These are phyloP conservation scores for Pichia sp. DNA, from an alignment of 1,139 yeast species.

Conservation along the genomic window DNA sequence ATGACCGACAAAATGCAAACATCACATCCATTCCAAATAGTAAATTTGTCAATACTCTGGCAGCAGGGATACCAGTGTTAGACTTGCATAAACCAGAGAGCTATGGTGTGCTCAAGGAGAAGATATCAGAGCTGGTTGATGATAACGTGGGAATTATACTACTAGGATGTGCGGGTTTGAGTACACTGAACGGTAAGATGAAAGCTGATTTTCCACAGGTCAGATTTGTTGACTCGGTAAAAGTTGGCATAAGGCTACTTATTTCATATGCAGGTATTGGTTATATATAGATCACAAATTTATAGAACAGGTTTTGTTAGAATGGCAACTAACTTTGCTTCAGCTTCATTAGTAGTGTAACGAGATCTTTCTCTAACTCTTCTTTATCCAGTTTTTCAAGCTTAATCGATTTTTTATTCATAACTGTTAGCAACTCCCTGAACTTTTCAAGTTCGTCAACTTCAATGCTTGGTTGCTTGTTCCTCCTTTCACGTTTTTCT, in stretches of 20 bases:
- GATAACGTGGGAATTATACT: slow-evolving; percentile 36
- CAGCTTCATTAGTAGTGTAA: too few relatives aligned
- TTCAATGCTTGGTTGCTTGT: too few relatives aligned
- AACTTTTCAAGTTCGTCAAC: too few relatives aligned
- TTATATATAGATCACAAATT: background rate
- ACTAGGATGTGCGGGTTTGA: slow-evolving; percentile 68
- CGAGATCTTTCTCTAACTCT: background rate
- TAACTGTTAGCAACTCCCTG: too few relatives aligned
- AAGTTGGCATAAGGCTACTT: slow-evolving; percentile 43
- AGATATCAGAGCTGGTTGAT: slow-evolving; percentile 30
- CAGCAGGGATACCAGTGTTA: slow-evolving; percentile 46
- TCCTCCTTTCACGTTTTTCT: too few relatives aligned
- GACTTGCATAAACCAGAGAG: slow-evolving; percentile 36
- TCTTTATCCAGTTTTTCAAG: background rate
- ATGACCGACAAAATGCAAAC: too few relatives aligned
- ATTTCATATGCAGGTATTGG: background rate
- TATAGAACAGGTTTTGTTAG: too few relatives aligned
- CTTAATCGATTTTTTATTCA: background rate
- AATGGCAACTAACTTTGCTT: too few relatives aligned
- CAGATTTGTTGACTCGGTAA: slow-evolving; percentile 50
- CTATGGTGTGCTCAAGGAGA: slow-evolving; percentile 30
- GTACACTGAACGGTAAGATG: slow-evolving; percentile 47
- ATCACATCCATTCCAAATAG: slow-evolving; percentile 15
- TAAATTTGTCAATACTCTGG: slow-evolving; percentile 37
- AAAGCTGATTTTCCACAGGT: slow-evolving; percentile 34